Percentiles rank a stretch among this genome's conserved stretches.
Evolutionary conservation across 2,329 filamentous ascomycete species (phyloP).

Genomic region (Exophiala spinifera): DNA sequence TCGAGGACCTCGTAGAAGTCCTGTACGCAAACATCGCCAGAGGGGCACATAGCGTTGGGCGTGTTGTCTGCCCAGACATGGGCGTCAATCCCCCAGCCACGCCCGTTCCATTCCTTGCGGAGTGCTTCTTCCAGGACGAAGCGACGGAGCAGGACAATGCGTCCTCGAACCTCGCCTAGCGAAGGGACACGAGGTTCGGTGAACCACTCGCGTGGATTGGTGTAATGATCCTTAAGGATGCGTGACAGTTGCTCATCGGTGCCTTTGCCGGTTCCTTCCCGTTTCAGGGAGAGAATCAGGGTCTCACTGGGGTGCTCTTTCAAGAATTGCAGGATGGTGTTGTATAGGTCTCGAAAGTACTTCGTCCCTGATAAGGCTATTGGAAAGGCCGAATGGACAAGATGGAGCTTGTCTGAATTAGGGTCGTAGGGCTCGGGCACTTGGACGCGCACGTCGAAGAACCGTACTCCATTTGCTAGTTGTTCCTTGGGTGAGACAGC

Average conservation of each 20-base stretch:
- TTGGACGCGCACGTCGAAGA: slow-evolving; percentile 86
- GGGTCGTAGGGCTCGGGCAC: slow-evolving; percentile 56
- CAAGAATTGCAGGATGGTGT: slow-evolving; percentile 71
- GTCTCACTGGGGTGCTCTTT: slow-evolving; percentile 75
- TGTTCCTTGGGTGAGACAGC: slow-evolving; percentile 73
- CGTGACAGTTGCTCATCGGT: slow-evolving; percentile 75
- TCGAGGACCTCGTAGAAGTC: slow-evolving; percentile 90
- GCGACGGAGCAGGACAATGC: slow-evolving; percentile 78
- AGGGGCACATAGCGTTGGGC: slow-evolving; percentile 65
- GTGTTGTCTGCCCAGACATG: slow-evolving; percentile 84
- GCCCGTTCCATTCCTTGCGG: slow-evolving; percentile 45
- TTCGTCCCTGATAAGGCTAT: slow-evolving; percentile 78
- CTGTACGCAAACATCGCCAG: slow-evolving; percentile 77
- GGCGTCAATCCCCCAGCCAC: slow-evolving; percentile 58
- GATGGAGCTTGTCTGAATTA: slow-evolving; percentile 64
- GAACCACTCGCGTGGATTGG: slow-evolving; percentile 67
- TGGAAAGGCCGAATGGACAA: slow-evolving; percentile 89
- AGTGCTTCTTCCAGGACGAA: slow-evolving; percentile 61
- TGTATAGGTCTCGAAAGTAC: slow-evolving; percentile 71
- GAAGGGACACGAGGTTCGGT: slow-evolving; percentile 72
- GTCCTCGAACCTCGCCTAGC: slow-evolving; percentile 75
- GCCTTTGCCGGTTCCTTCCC: slow-evolving; percentile 78
- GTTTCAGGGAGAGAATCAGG: slow-evolving; percentile 82
- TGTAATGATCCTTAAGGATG: slow-evolving; percentile 72
- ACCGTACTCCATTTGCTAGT: slow-evolving; percentile 84